Evolutionary conservation across 1,284 basidiomycete species (phyloP), one percentile per base, ranked within the genome.

Genomic region (Trametes polyzona): DNA sequence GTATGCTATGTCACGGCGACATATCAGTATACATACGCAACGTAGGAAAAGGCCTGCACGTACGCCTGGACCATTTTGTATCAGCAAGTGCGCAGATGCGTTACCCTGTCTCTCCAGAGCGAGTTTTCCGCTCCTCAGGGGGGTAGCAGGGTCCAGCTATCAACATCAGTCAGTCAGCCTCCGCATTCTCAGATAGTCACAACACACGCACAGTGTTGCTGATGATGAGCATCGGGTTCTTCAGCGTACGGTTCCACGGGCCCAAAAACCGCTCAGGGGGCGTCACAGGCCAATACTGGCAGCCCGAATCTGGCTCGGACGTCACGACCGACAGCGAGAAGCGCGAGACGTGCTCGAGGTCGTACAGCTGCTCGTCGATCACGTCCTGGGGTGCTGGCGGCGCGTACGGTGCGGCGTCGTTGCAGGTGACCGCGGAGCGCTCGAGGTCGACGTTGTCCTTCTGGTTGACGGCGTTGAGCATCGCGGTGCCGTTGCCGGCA

Each of bases 51-150:
- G n/a, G n/a, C n/a, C n/a, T n/a, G 36, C 7, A 17, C 65, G 65
- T 37, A 72, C 71, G 16, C 70, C 70, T 6, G 70, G 67, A 3
- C 66, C 56, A 39, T 71, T 59, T 32, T 69, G 67, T 4, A 73
- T 43, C 2, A 71, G 53, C 7, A 70, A 47, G 12, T 63, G 43
- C 9, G 52, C 57, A 1, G 69, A 64, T 7, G 66, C 66, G 19
- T 64, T 52, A 10, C 64, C 64, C 19, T 71, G 59, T 9, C 59
- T 42, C 24, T 64, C 49, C 17, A 66, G 49, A n/a, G 71, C 61
- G 5, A 54, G 42, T 24, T 57, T 46, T 19, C 67, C 71, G 48
- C 62, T 69, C 24, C 55, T 43, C 11, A 71, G 59, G 2, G 71
- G 69, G 9, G 71, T 73, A 19, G 68, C 67, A 16, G 69, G 65